A percentile compares a stretch with the other conserved stretches of the same genome.
Evolutionary conservation across 75 land plant genomes (phyloP).

Genomic region (Azolla pinnata): DNA sequence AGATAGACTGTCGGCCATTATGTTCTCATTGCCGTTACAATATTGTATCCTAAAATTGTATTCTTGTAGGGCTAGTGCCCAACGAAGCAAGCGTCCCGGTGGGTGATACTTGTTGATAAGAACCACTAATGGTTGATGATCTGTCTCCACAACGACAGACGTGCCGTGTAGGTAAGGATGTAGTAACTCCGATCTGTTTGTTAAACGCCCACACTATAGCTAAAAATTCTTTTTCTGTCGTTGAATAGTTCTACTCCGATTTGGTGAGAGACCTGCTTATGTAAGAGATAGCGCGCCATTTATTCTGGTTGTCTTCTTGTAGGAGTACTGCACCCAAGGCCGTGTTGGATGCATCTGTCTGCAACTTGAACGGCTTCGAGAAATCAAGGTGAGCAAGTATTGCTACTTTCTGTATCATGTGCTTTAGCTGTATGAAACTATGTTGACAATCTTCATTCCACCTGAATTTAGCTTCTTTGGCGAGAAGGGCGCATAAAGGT

Average conservation of each 20-base stretch:
- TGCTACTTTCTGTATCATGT: conserved; percentile 1
- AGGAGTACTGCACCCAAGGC: conserved; percentile 21
- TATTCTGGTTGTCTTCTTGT: conserved; percentile 6
- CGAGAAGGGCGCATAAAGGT: conserved; percentile 5
- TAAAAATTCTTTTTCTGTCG: conserved; percentile 19
- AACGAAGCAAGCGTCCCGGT: background rate
- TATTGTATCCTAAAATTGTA: background rate
- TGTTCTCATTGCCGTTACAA: background rate
- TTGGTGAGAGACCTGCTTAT: conserved; percentile 8
- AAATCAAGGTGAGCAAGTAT: conserved; percentile 16
- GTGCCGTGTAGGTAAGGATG: conserved; percentile 13
- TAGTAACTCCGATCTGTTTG: too few species aligned
- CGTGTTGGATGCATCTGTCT: conserved; percentile 20
- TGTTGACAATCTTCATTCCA: background rate
- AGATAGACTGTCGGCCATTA: background rate
- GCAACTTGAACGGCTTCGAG: conserved; percentile 10
- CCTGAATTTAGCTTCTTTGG: conserved; percentile 6
- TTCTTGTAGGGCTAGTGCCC: conserved; percentile 8
- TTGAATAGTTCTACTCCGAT: conserved; percentile 1
- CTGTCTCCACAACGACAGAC: background rate
- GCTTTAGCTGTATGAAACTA: conserved; percentile 13
- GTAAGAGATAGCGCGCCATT: conserved; percentile 19
- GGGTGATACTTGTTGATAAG: background rate
- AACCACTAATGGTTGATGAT: conserved; percentile 8
- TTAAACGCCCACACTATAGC: conserved; percentile 14